Evolutionary conservation across 495 filamentous ascomycete genomes (phyloP), one percentile per base, ranked within the genome.

Genomic region (Diplogelasinospora grovesii): DNA sequence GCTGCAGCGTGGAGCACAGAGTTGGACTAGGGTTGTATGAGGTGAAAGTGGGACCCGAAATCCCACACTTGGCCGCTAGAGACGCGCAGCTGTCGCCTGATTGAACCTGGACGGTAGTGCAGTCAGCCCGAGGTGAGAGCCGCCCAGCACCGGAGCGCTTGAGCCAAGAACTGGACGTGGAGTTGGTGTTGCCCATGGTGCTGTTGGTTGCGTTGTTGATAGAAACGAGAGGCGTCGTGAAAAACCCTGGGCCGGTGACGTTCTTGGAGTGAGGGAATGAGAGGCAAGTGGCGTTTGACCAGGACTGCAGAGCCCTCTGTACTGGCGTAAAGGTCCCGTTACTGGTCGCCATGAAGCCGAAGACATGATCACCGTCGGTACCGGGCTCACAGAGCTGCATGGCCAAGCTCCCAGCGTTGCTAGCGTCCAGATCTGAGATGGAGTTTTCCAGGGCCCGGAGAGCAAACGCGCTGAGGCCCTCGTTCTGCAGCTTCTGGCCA

Each of bases 51-150:
- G 45, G 51, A 2, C 21, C 30, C 8, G 58, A 49, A 11, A 73
- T 67, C 15, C 59, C 63, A 42, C 72, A 74, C 36, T 56, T 52
- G 3, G 41, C 28, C 0, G 63, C 68, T 8, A 74, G 54, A 0
- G 56, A 37, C n/a, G n/a, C 48, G 24, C 70, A 74, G 14, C 34
- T 43, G 24, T 71, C 68, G 19, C 59, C 60, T 1, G 41, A 28
- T 16, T 23, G 38, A 4, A 60, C 56, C 41, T 55, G 43, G 2
- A 55, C 36, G 1, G 56, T 56, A 14, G 30, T 9, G 39, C 60
- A 63, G 5, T 32, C 31, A 14, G n/a, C n/a, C n/a, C n/a, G n/a
- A n/a, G n/a, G n/a, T n/a, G n/a, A n/a, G n/a, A n/a, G n/a, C 22
- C 14, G 16, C n/a, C 3, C 21, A 24, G 36, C 22, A 38, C 20